Conservation (phyloP, 306 rosid species). For the Carpinus fangiana region DNA sequence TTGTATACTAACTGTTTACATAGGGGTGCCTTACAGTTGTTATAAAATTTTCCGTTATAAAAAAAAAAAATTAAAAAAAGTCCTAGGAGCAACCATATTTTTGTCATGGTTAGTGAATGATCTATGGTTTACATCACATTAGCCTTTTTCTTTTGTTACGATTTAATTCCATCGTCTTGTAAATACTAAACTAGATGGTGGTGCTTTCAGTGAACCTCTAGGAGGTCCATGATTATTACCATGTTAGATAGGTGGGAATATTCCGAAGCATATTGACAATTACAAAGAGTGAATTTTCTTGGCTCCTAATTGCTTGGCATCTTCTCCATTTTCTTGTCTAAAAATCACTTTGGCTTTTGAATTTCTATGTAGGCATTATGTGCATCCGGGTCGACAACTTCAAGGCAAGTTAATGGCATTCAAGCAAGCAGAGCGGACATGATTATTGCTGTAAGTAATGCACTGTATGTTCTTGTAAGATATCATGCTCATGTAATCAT, state of each 20-base stretch:
- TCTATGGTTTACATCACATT: not conserved
- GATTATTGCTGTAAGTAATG: slow-evolving; percentile 73
- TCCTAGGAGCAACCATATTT: not conserved
- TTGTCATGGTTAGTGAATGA: not conserved
- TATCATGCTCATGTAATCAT: not conserved
- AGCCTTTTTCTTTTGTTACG: not conserved
- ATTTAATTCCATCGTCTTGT: not conserved
- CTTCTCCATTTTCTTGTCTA: not conserved
- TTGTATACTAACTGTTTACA: too few species aligned
- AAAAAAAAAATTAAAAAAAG: too few species aligned
- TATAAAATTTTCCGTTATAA: too few species aligned
- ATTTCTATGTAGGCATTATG: slow-evolving; percentile 70
- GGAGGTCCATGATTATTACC: not conserved
- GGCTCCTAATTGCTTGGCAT: not conserved
- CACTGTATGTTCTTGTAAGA: slow-evolving; percentile 8
- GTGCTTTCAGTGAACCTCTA: not conserved
- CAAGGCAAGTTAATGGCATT: slow-evolving; percentile 66
- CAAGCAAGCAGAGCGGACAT: slow-evolving; percentile 61
- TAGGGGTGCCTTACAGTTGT: too few species aligned
- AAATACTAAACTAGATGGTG: not conserved
- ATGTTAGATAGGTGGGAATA: not conserved
- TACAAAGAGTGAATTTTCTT: not conserved
- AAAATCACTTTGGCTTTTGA: slow-evolving; percentile 8
- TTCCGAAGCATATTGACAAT: not conserved
- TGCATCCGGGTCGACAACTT: slow-evolving; percentile 36